These are phyloP conservation scores for Periglandula ipomoeae DNA, from an alignment of 2,329 filamentous ascomycete species.

Conservation along the genomic window DNA sequence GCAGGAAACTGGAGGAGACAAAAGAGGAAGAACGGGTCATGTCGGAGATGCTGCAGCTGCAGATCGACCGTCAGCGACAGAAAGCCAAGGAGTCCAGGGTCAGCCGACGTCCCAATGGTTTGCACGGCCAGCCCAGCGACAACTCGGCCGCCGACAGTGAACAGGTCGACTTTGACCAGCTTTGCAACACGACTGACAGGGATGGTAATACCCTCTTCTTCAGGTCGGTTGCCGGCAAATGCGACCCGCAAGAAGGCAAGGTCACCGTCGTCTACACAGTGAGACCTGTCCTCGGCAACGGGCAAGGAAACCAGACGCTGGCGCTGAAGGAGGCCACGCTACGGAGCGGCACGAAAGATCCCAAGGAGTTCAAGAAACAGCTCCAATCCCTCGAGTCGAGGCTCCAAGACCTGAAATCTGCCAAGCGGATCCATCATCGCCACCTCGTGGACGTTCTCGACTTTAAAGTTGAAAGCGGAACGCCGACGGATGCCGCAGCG, in stretches of 20 bases:
- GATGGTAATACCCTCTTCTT: conserved; percentile 58
- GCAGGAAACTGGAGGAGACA: conserved; percentile 45
- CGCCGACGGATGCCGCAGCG: conserved; percentile 26
- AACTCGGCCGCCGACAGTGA: conserved; percentile 21
- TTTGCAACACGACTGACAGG: conserved; percentile 53
- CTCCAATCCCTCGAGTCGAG: conserved; percentile 68
- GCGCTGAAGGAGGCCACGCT: conserved; percentile 65
- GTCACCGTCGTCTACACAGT: conserved; percentile 64
- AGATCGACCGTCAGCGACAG: conserved; percentile 58
- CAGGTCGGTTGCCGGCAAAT: conserved; percentile 60
- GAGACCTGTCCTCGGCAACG: conserved; percentile 52
- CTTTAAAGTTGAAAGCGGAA: conserved; percentile 62
- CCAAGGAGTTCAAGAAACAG: conserved; percentile 61
- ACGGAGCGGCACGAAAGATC: conserved; percentile 46
- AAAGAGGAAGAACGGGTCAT: conserved; percentile 63
- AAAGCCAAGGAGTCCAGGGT: conserved; percentile 56
- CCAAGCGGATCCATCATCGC: conserved; percentile 66
- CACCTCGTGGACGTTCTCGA: conserved; percentile 74
- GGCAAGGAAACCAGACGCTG: conserved; percentile 51
- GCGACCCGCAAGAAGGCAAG: conserved; percentile 54
- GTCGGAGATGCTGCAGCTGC: conserved; percentile 62
- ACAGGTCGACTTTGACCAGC: conserved; percentile 55
- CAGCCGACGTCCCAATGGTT: conserved; percentile 41
- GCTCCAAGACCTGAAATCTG: conserved; percentile 63
- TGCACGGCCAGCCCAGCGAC: conserved; percentile 17